Evolutionary conservation across 2,329 filamentous ascomycete species (phyloP), one percentile per base, ranked within the genome.

Genomic region (Trichoderma endophyticum): DNA sequence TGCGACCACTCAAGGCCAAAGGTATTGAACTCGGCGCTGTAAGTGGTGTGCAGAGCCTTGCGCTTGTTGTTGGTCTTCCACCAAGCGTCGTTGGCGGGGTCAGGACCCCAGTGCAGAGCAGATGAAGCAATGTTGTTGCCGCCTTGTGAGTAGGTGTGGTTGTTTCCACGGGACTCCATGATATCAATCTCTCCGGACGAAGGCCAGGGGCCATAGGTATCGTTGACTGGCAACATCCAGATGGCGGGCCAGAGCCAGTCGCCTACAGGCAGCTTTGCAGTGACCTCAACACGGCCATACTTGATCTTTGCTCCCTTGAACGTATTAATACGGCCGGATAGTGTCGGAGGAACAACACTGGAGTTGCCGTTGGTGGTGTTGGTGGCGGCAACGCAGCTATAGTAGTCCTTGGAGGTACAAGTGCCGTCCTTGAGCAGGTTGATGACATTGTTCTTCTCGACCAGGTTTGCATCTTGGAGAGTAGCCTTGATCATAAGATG

Each of bases 241-340:
- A 97, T 95, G n/a, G 93, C 93, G 2, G 93, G 93, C 93, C 93
- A 96, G 12, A 97, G 86, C 93, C 93, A 96, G 82, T 96, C 93
- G 69, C 93, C 93, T 62, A 84, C 81, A 5, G 93, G 93, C 32
- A 96, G 83, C 81, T 91, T 91, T 30, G 93, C 93, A 1, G 87
- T 90, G 6, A 97, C 93, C 79, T 97, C 92, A 67, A 97, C 87
- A 57, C 92, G 91, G 62, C 93, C 93, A 79, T 93, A 97, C 81
- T 90, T 93, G 84, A 97, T 93, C 18, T 83, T 86, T 7, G 89
- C 89, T 18, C 91, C 89, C 57, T 88, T 88, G 78, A 88, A 91
- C 71, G 92, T 95, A 82, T 91, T 92, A 82, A 97, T 89, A 73
- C 93, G 91, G 7, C 89, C 93, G 1, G 93, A 95, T 76, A 89